phyloP scores from a whole-genome alignment of 306 rosid genomes.

The Mimosa bimucronata region DNA sequence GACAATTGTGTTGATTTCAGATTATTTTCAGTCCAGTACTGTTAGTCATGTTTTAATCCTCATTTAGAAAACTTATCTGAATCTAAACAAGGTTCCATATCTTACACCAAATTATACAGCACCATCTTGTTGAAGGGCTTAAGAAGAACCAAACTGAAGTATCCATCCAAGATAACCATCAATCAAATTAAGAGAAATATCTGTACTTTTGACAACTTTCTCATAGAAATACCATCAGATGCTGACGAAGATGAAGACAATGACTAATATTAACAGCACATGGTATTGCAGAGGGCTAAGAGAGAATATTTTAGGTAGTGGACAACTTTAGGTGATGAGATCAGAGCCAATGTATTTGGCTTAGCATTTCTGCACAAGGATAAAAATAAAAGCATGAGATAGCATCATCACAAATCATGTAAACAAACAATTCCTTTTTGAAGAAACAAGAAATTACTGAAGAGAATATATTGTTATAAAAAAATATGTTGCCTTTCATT shows the following conservation, averaged over 20 bases:
- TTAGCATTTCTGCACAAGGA: slow-evolving; percentile 2
- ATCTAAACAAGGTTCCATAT: not conserved
- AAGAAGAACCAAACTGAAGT: not conserved
- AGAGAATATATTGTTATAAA: not conserved
- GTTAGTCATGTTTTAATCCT: not conserved
- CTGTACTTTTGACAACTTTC: not conserved
- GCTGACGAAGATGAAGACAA: not conserved
- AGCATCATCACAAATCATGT: not conserved
- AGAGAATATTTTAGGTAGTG: not conserved
- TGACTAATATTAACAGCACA: not conserved
- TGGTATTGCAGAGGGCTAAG: not conserved
- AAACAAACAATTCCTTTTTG: not conserved
- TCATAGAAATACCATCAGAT: not conserved
- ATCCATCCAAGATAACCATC: not conserved
- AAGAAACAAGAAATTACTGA: not conserved
- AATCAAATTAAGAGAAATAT: not conserved
- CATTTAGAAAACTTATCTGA: not conserved
- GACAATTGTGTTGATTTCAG: slow-evolving; percentile 12
- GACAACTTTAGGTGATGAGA: not conserved
- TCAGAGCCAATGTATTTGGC: not conserved
- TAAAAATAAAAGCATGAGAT: not conserved
- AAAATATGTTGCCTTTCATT: not conserved
- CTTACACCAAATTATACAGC: slow-evolving; percentile 4
- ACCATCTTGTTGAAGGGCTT: not conserved
- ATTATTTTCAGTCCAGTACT: slow-evolving; percentile 6